Evolutionary conservation across 306 rosid genomes (phyloP).

Genomic region (Geum urbanum): DNA sequence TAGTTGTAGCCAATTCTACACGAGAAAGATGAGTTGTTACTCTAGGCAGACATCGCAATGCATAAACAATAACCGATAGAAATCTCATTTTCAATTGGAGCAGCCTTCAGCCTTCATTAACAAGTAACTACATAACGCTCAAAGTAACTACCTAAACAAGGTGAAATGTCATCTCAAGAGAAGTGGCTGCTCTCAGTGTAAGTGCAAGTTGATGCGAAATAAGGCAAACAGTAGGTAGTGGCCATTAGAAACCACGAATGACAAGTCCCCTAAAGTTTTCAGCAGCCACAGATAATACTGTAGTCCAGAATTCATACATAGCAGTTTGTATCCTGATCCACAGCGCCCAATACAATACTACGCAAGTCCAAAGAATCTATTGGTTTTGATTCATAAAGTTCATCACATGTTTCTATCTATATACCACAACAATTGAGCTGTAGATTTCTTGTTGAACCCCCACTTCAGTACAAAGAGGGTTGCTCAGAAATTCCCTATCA

Average conservation of each 20-base stretch:
- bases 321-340: background rate
- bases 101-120: too few species aligned
- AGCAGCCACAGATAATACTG: background rate
- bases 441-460: constrained; percentile 6
- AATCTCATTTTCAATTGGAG: too few species aligned
- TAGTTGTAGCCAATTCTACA: too few species aligned
- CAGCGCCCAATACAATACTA: background rate
- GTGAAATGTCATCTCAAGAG: too few species aligned
- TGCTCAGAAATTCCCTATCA: background rate
- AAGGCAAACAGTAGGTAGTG: background rate
- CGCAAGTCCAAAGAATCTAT: background rate
- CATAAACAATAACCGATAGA: too few species aligned
- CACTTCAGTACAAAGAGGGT: background rate
- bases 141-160: too few species aligned
- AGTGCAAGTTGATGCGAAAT: too few species aligned
- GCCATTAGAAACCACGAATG: background rate
- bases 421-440: background rate
- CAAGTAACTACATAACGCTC: too few species aligned
- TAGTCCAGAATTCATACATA: background rate
- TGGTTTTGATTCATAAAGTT: background rate
- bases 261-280: background rate
- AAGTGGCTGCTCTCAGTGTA: too few species aligned
- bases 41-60: too few species aligned
- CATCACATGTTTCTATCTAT: constrained; percentile 18
- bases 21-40: too few species aligned